Conservation (phyloP, 2,329 filamentous ascomycete species). For the Xylaria arbuscula region DNA sequence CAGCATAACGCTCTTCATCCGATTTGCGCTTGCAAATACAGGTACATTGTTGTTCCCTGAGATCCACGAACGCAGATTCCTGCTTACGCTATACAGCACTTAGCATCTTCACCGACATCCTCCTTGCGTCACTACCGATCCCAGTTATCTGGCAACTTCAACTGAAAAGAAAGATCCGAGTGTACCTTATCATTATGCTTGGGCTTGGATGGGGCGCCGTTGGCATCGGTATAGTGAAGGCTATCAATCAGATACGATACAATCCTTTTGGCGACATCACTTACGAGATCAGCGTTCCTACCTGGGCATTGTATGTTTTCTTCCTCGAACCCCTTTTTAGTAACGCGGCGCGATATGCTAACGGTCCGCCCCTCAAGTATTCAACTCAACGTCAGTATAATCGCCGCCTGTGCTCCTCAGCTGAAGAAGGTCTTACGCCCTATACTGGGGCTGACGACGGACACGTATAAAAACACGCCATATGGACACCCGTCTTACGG, state of each 20-base stretch:
- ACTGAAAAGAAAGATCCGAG: conserved; percentile 52
- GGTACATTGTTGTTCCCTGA: conserved; percentile 11
- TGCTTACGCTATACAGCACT: conserved; percentile 45
- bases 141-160: conserved; percentile 57
- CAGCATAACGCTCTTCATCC: conserved; percentile 37
- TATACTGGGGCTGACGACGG: conserved; percentile 27
- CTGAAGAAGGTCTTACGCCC: conserved; percentile 46
- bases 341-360: conserved; percentile 21
- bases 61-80: conserved; percentile 15
- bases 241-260: conserved; percentile 52
- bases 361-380: conserved; percentile 46
- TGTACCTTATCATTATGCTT: conserved; percentile 56
- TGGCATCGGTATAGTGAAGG: conserved; percentile 55
- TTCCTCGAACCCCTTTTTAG: not conserved
- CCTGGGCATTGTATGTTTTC: conserved; percentile 51
- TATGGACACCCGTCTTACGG: conserved; percentile 21
- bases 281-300: conserved; percentile 49
- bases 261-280: conserved; percentile 49
- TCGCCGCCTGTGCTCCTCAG: conserved; percentile 55
- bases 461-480: conserved; percentile 23
- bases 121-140: conserved; percentile 57
- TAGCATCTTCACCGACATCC: conserved; percentile 58
- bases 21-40: conserved; percentile 40
- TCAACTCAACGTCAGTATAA: conserved; percentile 55
- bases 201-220: conserved; percentile 58